Percentiles rank a stretch among this genome's conserved stretches.
Evolutionary conservation across 768 basidiomycete genomes (phyloP).

Genomic region (Suillus paluster): DNA sequence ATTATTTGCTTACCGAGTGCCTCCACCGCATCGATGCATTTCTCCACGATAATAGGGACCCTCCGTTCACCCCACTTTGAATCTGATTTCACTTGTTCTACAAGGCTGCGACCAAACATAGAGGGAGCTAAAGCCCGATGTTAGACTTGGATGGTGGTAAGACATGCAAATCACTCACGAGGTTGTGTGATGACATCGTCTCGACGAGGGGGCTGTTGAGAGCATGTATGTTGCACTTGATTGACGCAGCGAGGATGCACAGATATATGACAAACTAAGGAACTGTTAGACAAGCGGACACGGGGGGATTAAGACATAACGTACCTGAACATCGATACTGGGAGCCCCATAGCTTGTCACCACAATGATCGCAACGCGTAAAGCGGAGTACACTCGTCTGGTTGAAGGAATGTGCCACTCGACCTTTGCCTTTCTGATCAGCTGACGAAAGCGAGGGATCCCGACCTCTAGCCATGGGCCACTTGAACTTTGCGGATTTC

Average conservation of each 20-base stretch:
- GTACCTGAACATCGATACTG: conserved; percentile 87
- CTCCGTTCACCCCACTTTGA: conserved; percentile 58
- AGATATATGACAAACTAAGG: conserved; percentile 77
- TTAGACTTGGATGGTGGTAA: conserved; percentile 16
- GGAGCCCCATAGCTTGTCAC: conserved; percentile 99
- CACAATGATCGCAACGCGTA: conserved; percentile 92
- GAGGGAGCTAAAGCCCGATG: conserved; percentile 61
- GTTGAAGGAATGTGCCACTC: conserved; percentile 83
- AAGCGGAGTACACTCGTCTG: conserved; percentile 87
- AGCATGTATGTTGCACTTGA: conserved; percentile 68
- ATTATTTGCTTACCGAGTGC: conserved; percentile 60
- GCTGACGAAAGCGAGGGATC: conserved; percentile 41
- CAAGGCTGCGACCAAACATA: conserved; percentile 90
- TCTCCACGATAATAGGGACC: conserved; percentile 90
- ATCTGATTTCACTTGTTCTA: conserved; percentile 81
- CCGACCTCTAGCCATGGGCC: conserved; percentile 65
- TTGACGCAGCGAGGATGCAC: conserved; percentile 88
- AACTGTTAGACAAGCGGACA: conserved; percentile 10
- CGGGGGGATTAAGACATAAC: conserved; percentile 34
- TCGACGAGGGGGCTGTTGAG: conserved; percentile 48
- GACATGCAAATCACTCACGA: conserved; percentile 15
- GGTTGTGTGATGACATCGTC: conserved; percentile 35
- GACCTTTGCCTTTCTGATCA: conserved; percentile 44
- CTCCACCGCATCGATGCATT: conserved; percentile 96
- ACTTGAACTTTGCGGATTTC: conserved; percentile 68